phyloP scores from a whole-genome alignment of 495 filamentous ascomycete species.

The Corynascus novoguineensis region DNA sequence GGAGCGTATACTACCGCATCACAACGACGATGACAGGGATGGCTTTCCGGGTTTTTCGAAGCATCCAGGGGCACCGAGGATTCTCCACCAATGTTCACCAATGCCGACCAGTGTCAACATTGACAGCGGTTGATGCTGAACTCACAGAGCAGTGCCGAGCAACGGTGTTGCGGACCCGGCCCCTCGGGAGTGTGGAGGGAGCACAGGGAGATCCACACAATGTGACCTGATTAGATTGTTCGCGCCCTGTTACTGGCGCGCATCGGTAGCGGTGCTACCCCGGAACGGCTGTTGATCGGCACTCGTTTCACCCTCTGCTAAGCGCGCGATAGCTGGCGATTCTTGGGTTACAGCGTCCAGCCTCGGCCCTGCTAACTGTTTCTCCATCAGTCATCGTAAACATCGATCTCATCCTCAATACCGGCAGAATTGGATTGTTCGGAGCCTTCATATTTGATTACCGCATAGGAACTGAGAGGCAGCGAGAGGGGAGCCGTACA shows the following conservation, averaged over 20 bases:
- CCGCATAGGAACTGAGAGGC: background rate
- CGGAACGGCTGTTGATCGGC: background rate
- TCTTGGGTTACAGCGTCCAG: background rate
- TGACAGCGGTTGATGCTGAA: background rate
- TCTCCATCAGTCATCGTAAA: background rate
- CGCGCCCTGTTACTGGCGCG: background rate
- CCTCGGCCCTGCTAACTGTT: background rate
- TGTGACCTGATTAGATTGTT: background rate
- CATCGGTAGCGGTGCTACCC: background rate
- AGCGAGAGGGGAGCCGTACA: background rate
- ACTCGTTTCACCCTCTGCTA: background rate
- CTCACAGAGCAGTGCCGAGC: background rate
- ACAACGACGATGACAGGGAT: background rate
- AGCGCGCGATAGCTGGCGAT: background rate
- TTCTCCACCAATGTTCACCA: constrained; percentile 4
- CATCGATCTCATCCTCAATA: background rate
- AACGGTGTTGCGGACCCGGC: background rate
- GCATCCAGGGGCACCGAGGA: background rate
- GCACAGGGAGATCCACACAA: background rate
- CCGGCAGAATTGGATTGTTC: background rate
- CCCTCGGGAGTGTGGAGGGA: background rate
- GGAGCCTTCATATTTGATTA: background rate
- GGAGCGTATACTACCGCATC: background rate
- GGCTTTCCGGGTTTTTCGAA: background rate
- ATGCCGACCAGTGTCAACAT: too few relatives aligned